Conservation (phyloP, 441 rosid genomes). For the Melastoma candidum region DNA sequence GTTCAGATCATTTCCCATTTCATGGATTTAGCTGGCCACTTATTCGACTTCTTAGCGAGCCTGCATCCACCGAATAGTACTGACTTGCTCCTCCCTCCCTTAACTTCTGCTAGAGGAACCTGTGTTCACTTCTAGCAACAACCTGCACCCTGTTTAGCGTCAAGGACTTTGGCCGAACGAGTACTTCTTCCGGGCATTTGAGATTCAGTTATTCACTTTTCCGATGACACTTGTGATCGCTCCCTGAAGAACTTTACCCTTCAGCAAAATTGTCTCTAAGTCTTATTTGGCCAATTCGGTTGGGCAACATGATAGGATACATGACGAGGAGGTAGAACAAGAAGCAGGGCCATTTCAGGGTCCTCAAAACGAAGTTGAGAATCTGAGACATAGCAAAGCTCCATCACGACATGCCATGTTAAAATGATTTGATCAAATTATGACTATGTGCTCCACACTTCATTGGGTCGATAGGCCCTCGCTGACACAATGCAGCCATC, state of each 20-base stretch:
- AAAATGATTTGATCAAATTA: no score
- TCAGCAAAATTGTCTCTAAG: not conserved
- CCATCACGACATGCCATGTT: no score
- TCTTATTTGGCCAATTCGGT: not conserved
- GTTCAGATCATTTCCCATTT: constrained; percentile 12
- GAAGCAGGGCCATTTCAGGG: not conserved
- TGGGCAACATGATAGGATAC: not conserved
- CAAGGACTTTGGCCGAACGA: no score
- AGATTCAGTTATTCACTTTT: no score
- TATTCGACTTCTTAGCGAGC: constrained; percentile 1
- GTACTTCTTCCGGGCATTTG: no score
- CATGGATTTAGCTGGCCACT: not conserved
- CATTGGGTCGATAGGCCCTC: no score
- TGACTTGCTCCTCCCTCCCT: constrained; percentile 4
- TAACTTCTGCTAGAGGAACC: not conserved
- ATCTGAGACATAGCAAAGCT: no score
- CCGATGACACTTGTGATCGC: no score
- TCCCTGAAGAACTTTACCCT: not conserved
- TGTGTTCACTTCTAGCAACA: not conserved
- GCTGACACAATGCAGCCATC: no score
- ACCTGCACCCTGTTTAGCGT: not conserved
- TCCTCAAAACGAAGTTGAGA: not conserved
- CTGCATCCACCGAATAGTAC: constrained; percentile 13
- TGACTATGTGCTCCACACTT: no score
- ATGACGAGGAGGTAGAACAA: not conserved